A percentile compares a stretch with the other conserved stretches of the same genome.
phyloP scores from a whole-genome alignment of 2,329 filamentous ascomycete species.

The Fusarium solani-melongenae region DNA sequence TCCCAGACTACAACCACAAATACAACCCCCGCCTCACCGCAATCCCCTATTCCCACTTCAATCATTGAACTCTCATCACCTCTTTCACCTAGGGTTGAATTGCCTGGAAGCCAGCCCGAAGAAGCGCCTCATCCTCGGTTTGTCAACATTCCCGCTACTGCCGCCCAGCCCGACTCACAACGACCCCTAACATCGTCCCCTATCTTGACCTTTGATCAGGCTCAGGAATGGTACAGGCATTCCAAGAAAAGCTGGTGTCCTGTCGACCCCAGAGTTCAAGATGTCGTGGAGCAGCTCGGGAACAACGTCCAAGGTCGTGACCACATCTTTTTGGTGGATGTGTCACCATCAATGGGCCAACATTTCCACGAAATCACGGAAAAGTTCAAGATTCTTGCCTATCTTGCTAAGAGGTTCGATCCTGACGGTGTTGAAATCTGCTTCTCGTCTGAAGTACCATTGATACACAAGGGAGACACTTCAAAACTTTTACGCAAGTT shows the following conservation, averaged over 20 bases:
- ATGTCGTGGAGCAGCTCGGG: not conserved
- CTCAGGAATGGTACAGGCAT: not conserved
- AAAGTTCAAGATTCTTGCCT: not conserved
- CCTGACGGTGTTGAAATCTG: constrained; percentile 14
- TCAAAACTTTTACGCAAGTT: not conserved
- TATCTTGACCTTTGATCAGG: not conserved
- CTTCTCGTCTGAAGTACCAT: constrained; percentile 4
- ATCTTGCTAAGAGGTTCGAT: constrained; percentile 17
- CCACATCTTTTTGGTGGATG: constrained; percentile 20
- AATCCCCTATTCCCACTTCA: not conserved
- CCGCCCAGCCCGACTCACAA: not conserved
- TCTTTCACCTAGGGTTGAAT: not conserved
- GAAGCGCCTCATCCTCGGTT: too few relatives aligned
- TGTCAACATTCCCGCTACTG: not conserved
- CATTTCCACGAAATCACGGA: not conserved
- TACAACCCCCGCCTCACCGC: not conserved
- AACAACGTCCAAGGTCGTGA: constrained; percentile 1
- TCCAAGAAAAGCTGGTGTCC: not conserved
- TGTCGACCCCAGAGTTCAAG: not conserved
- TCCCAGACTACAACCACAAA: not conserved
- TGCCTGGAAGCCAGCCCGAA: not conserved
- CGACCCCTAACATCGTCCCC: not conserved
- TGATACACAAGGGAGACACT: not conserved
- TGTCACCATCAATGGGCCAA: constrained; percentile 1
- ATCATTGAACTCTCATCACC: not conserved